Evolutionary conservation across 495 filamentous ascomycete genomes (phyloP).

Genomic region (Aspergillus mulundensis): DNA sequence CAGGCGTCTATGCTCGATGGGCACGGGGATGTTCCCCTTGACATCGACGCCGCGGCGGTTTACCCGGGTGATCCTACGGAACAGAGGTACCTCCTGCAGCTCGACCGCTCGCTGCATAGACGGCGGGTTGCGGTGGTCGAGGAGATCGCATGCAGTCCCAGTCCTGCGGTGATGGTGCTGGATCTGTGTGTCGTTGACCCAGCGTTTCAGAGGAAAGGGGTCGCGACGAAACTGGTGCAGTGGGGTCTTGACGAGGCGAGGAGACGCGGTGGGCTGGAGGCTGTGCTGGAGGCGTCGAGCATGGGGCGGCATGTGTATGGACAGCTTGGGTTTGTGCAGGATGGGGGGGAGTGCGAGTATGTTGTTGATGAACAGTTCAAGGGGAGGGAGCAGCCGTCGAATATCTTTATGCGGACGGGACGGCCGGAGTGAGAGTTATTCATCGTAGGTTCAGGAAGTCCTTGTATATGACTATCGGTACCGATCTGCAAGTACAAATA

Average conservation of each 20-base stretch:
- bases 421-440: not conserved
- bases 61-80: slow-evolving; percentile 35
- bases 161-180: slow-evolving; percentile 34
- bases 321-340: slow-evolving; percentile 33
- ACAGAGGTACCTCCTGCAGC: slow-evolving; percentile 33
- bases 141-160: slow-evolving; percentile 21
- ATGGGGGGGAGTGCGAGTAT: slow-evolving; percentile 30
- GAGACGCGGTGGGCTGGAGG: slow-evolving; percentile 34
- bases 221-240: slow-evolving; percentile 33
- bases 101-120: slow-evolving; percentile 23
- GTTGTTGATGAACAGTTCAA: slow-evolving; percentile 35
- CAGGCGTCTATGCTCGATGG: slow-evolving; percentile 32
- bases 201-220: slow-evolving; percentile 34
- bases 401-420: slow-evolving; percentile 36
- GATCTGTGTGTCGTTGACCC: slow-evolving; percentile 40
- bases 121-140: slow-evolving; percentile 28
- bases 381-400: slow-evolving; percentile 19
- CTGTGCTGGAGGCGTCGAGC: slow-evolving; percentile 35
- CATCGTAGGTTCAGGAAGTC: no score
- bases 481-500: no score
- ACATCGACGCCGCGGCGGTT: slow-evolving; percentile 28
- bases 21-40: slow-evolving; percentile 29
- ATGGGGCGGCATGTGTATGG: slow-evolving; percentile 42
- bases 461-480: no score
- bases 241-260: slow-evolving; percentile 40